A percentile compares a stretch with the other conserved stretches of the same genome.
Conservation (phyloP, 805 yeast genomes). For the Saccharomycopsis vini region DNA sequence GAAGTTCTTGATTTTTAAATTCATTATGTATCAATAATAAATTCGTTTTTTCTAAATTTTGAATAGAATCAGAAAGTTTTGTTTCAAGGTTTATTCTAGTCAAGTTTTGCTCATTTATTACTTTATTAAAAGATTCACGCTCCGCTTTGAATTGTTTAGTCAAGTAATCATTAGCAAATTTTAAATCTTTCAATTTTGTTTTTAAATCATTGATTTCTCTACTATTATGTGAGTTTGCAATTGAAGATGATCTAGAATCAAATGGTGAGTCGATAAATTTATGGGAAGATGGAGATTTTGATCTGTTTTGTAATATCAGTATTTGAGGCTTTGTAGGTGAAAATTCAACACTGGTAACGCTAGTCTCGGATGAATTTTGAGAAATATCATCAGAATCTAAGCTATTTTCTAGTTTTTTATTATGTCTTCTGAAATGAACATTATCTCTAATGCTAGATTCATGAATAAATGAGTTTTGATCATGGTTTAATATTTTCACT, state of each 20-base stretch:
- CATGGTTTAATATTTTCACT: slow-evolving; percentile 7
- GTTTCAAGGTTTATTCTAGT: slow-evolving; percentile 30
- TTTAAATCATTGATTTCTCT: slow-evolving; percentile 27
- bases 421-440: slow-evolving; percentile 4
- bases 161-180: slow-evolving; percentile 38
- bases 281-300: background rate
- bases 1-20: slow-evolving; percentile 9
- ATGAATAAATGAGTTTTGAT: slow-evolving; percentile 1
- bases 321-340: background rate
- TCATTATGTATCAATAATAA: slow-evolving; percentile 14
- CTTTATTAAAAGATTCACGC: slow-evolving; percentile 32
- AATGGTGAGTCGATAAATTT: slow-evolving; percentile 1
- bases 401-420: background rate
- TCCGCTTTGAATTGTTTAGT: slow-evolving; percentile 38
- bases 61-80: slow-evolving; percentile 23
- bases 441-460: slow-evolving; percentile 10
- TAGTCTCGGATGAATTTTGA: slow-evolving; percentile 11
- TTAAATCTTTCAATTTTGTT: slow-evolving; percentile 36
- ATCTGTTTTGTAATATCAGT: background rate
- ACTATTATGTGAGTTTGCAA: background rate
- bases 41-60: slow-evolving; percentile 18
- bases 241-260: slow-evolving; percentile 6
- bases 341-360: slow-evolving; percentile 5
- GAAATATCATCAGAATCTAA: background rate
- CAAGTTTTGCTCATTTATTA: slow-evolving; percentile 34